Conservation (phyloP, 805 yeast species). For the Pichia exigua region DNA sequence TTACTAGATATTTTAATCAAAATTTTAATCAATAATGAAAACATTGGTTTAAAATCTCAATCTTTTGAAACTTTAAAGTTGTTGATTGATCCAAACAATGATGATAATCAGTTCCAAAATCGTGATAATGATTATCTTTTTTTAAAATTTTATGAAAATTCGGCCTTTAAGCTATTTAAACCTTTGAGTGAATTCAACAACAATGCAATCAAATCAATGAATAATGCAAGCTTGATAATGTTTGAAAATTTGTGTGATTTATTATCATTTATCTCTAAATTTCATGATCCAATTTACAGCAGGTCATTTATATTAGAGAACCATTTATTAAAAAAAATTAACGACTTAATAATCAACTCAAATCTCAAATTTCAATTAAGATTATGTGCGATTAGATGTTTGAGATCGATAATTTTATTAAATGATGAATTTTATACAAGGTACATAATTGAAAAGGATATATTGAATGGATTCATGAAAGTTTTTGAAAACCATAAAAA, state of each 20-base stretch:
- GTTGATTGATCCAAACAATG: constrained; percentile 49
- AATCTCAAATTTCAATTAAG: constrained; percentile 41
- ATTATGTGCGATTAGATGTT: constrained; percentile 60
- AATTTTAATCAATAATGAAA: constrained; percentile 53
- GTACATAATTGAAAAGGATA: constrained; percentile 47
- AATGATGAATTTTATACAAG: constrained; percentile 57
- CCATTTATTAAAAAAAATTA: constrained; percentile 48
- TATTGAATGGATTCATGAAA: constrained; percentile 41
- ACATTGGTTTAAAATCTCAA: constrained; percentile 71
- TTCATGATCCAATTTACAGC: constrained; percentile 51
- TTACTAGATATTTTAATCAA: constrained; percentile 47
- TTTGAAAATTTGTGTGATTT: constrained; percentile 53
- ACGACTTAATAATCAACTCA: constrained; percentile 33
- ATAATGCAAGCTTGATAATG: constrained; percentile 4
- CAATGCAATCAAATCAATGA: neutral
- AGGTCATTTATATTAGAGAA: constrained; percentile 58
- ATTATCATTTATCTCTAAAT: constrained; percentile 55
- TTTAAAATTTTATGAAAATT: constrained; percentile 51
- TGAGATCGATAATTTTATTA: constrained; percentile 52
- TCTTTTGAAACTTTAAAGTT: constrained; percentile 77
- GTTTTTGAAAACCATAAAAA: constrained; percentile 41
- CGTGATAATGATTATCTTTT: constrained; percentile 35
- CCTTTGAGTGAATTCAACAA: constrained; percentile 20
- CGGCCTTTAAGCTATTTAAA: constrained; percentile 21
- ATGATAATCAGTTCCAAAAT: constrained; percentile 4